phyloP scores from a whole-genome alignment of 2,329 filamentous ascomycete species.

The Teratosphaeria nubilosa region DNA sequence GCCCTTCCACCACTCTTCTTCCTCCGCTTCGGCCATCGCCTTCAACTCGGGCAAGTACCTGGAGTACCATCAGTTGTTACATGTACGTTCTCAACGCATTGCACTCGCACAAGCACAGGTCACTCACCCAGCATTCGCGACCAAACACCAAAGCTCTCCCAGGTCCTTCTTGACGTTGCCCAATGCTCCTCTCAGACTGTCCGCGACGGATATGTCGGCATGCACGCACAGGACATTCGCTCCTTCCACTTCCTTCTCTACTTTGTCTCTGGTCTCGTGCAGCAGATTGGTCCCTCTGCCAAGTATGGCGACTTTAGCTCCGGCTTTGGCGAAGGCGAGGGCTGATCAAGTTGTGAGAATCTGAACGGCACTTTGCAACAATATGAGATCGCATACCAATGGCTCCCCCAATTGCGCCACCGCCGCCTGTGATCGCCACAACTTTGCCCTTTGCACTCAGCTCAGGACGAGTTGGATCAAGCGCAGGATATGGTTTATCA shows the following conservation, averaged over 20 bases:
- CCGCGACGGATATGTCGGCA: conserved; percentile 10
- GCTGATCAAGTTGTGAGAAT: neutral
- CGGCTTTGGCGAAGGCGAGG: conserved; percentile 6
- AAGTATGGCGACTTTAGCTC: conserved; percentile 8
- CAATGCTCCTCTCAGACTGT: conserved; percentile 3
- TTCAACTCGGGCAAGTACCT: conserved; percentile 1
- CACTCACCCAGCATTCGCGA: conserved; percentile 6
- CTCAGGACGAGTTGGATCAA: conserved; percentile 1
- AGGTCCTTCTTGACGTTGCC: neutral
- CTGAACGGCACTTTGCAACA: neutral
- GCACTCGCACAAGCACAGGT: neutral
- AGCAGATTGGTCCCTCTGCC: conserved; percentile 7
- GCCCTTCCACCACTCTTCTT: conserved; percentile 7
- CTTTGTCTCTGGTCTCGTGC: conserved; percentile 2
- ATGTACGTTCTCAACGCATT: neutral
- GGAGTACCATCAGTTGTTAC: neutral
- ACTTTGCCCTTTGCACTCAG: conserved; percentile 2
- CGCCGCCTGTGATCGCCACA: conserved; percentile 5
- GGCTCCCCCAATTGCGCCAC: conserved; percentile 5
- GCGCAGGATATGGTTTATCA: conserved; percentile 1
- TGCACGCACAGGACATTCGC: conserved; percentile 5
- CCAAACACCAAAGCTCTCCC: conserved; percentile 6
- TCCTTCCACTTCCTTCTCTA: conserved; percentile 2
- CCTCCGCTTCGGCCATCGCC: neutral
- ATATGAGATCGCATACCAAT: conserved; percentile 1